phyloP scores from a whole-genome alignment of 371 early-diverging fungal genomes.

The Fennellomyces sp. region DNA sequence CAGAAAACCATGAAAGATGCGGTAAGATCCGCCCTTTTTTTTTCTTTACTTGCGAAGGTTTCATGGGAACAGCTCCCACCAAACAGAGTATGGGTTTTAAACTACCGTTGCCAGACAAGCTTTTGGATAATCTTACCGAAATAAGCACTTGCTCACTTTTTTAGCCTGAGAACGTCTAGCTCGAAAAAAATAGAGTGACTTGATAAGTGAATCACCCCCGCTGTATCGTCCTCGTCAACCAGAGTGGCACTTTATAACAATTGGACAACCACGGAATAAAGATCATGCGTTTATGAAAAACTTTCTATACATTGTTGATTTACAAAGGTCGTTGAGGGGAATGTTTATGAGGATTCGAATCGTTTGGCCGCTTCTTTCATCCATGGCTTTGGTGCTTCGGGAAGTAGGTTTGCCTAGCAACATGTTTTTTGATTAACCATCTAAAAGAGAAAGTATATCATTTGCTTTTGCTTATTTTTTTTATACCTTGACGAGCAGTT shows the following conservation, averaged over 20 bases:
- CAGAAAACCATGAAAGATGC: not conserved
- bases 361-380: slow-evolving; percentile 51
- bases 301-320: not conserved
- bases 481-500: slow-evolving; percentile 86
- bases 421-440: not conserved
- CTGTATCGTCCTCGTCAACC: too few species aligned
- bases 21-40: not conserved
- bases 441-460: not conserved
- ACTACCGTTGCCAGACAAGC: too few species aligned
- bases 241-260: too few species aligned
- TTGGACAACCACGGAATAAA: too few species aligned
- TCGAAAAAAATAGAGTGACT: too few species aligned
- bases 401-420: slow-evolving; percentile 59
- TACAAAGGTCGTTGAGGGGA: not conserved
- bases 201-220: too few species aligned
- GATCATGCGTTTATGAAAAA: too few species aligned
- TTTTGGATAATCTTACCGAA: too few species aligned
- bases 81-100: too few species aligned
- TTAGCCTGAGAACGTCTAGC: too few species aligned
- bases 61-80: not conserved
- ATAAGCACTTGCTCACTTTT: too few species aligned
- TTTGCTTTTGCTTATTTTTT: not conserved
- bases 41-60: too few species aligned
- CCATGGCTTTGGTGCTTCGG: slow-evolving; percentile 62
- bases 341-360: slow-evolving; percentile 7